Evolutionary conservation across 345 rosid genomes (phyloP).

Genomic region (Psidium guajava): DNA sequence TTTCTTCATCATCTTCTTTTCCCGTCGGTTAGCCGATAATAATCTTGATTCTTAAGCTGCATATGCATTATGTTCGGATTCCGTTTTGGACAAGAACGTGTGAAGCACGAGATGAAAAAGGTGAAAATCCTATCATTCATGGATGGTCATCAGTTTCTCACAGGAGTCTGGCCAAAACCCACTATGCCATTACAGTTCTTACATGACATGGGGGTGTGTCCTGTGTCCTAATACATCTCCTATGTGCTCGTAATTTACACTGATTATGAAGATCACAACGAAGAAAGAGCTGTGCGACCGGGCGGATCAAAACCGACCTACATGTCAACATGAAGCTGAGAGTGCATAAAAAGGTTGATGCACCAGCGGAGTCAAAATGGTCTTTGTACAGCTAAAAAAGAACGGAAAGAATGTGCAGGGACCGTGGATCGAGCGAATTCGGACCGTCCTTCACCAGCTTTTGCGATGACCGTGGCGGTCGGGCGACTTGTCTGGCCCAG

Average conservation of each 20-base stretch:
- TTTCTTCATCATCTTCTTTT: not conserved
- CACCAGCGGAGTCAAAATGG: not conserved
- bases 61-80: not conserved
- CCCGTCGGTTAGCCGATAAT: not conserved
- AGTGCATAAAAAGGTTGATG: not conserved
- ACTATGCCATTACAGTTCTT: not conserved
- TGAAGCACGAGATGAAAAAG: not conserved
- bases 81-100: not conserved
- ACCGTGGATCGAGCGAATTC: not conserved
- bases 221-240: not conserved
- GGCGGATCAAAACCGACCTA: not conserved
- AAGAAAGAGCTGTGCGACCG: not conserved
- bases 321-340: not conserved
- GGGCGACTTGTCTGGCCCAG: slow-evolving; percentile 4
- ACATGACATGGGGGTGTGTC: slow-evolving; percentile 2
- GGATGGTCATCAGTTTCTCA: not conserved
- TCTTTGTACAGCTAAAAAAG: not conserved
- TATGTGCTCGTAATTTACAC: slow-evolving; percentile 12
- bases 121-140: not conserved
- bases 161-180: not conserved
- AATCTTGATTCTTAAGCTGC: not conserved
- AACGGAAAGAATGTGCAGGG: not conserved
- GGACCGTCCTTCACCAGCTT: slow-evolving; percentile 13
- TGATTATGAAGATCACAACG: not conserved
- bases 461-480: slow-evolving; percentile 5